Conservation (phyloP, 495 filamentous ascomycete species). For the Geoglossum glabrum region DNA sequence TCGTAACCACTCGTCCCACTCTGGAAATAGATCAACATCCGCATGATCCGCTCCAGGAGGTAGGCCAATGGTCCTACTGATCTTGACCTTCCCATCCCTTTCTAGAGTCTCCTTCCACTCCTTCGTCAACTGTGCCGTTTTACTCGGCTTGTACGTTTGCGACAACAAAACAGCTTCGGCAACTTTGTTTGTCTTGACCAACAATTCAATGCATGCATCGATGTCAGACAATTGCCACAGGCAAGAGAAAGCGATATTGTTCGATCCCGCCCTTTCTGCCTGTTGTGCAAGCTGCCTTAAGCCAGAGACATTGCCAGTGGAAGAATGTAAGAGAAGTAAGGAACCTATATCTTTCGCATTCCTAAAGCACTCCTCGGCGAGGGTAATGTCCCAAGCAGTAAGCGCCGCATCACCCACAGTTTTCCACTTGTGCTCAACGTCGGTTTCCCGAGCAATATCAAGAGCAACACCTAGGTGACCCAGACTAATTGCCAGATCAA, state of each 20-base stretch:
- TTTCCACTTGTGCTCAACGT: slow-evolving; percentile 96
- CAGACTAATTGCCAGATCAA: slow-evolving; percentile 74
- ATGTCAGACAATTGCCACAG: slow-evolving; percentile 77
- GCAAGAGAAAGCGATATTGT: slow-evolving; percentile 83
- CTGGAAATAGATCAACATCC: slow-evolving; percentile 83
- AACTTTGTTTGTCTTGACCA: slow-evolving; percentile 53
- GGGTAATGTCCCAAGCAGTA: slow-evolving; percentile 59
- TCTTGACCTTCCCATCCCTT: slow-evolving; percentile 58
- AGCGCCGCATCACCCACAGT: slow-evolving; percentile 83
- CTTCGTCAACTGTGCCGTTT: slow-evolving; percentile 43
- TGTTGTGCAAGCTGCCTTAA: slow-evolving; percentile 48
- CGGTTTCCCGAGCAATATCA: slow-evolving; percentile 59
- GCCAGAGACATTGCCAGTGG: slow-evolving; percentile 54
- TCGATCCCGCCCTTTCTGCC: slow-evolving; percentile 53
- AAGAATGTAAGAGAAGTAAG: slow-evolving; percentile 66
- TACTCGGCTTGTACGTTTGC: slow-evolving; percentile 80
- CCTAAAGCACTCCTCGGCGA: slow-evolving; percentile 83
- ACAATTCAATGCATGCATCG: slow-evolving; percentile 58
- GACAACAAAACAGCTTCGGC: slow-evolving; percentile 81
- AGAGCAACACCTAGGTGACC: slow-evolving; percentile 69
- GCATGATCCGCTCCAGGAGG: slow-evolving; percentile 43
- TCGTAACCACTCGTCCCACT: slow-evolving; percentile 78
- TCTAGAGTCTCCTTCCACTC: slow-evolving; percentile 70
- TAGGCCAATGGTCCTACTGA: slow-evolving; percentile 63
- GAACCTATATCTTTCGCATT: slow-evolving; percentile 80